phyloP scores from a whole-genome alignment of 345 rosid species.

The Leavenworthia alabamica region DNA sequence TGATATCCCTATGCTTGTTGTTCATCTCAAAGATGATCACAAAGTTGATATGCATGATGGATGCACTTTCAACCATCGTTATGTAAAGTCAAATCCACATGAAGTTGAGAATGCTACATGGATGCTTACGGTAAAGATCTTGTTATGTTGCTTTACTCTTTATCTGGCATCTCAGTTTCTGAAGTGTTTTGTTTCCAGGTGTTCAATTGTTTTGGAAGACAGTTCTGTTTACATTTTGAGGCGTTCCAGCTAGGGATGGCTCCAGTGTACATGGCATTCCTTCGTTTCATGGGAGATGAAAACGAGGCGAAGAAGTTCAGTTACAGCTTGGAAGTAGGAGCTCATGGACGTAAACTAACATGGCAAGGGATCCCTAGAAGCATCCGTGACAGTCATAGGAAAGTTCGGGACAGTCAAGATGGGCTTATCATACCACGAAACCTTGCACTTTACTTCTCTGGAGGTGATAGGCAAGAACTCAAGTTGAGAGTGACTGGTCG shows the following conservation, averaged over 20 bases:
- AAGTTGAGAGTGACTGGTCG: slow-evolving; percentile 84
- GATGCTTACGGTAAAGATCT: slow-evolving; percentile 77
- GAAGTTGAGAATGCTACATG: slow-evolving; percentile 95
- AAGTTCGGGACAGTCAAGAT: slow-evolving; percentile 85
- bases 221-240: slow-evolving; percentile 92
- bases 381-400: slow-evolving; percentile 83
- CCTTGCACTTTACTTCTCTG: slow-evolving; percentile 81
- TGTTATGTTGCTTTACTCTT: background rate
- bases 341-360: slow-evolving; percentile 61
- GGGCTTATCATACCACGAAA: slow-evolving; percentile 81
- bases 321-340: slow-evolving; percentile 88
- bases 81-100: slow-evolving; percentile 76
- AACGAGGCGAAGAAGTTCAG: slow-evolving; percentile 78
- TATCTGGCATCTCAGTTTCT: background rate
- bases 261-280: slow-evolving; percentile 89
- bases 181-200: slow-evolving; percentile 40
- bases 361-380: slow-evolving; percentile 95
- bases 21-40: slow-evolving; percentile 80
- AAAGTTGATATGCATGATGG: slow-evolving; percentile 97
- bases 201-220: slow-evolving; percentile 83
- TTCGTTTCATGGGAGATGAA: slow-evolving; percentile 96
- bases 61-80: slow-evolving; percentile 81
- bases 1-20: slow-evolving; percentile 60
- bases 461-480: slow-evolving; percentile 82
- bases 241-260: slow-evolving; percentile 86